A percentile compares a stretch with the other conserved stretches of the same genome.
Evolutionary conservation across 768 basidiomycete genomes (phyloP).

Genomic region (Suillus subluteus): DNA sequence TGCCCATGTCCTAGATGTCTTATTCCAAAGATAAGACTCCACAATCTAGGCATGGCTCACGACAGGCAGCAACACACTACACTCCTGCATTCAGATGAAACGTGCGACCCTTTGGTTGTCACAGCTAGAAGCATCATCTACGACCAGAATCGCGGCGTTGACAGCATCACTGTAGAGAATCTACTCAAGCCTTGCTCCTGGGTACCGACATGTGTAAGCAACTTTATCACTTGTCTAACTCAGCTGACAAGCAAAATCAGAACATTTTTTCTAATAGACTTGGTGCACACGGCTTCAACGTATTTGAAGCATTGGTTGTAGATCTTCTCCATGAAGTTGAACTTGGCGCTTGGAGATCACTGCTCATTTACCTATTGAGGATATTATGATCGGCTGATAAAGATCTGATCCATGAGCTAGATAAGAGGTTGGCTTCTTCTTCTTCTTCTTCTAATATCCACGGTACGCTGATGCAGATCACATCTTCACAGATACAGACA

Average conservation of each 20-base stretch:
- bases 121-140: constrained; percentile 32
- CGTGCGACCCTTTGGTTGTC: constrained; percentile 11
- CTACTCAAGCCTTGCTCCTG: constrained; percentile 32
- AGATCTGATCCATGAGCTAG: constrained; percentile 16
- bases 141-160: constrained; percentile 25
- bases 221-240: not conserved
- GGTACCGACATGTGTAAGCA: constrained; percentile 33
- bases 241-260: constrained; percentile 18
- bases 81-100: constrained; percentile 18
- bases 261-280: constrained; percentile 39
- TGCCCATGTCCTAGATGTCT: constrained; percentile 31
- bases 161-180: constrained; percentile 28
- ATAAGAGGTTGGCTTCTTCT: constrained; percentile 25
- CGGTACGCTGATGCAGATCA: not conserved
- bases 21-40: constrained; percentile 24
- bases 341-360: constrained; percentile 40
- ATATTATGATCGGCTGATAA: constrained; percentile 30
- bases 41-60: constrained; percentile 21
- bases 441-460: not conserved
- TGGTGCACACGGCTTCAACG: constrained; percentile 20
- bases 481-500: constrained; percentile 28
- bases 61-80: constrained; percentile 16
- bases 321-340: constrained; percentile 46
- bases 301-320: constrained; percentile 32
- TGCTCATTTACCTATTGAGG: constrained; percentile 39